Evolutionary conservation across 1,139 yeast genomes (phyloP), one percentile per base, ranked within the genome.

Genomic region (Arxiozyma slooffiae): DNA sequence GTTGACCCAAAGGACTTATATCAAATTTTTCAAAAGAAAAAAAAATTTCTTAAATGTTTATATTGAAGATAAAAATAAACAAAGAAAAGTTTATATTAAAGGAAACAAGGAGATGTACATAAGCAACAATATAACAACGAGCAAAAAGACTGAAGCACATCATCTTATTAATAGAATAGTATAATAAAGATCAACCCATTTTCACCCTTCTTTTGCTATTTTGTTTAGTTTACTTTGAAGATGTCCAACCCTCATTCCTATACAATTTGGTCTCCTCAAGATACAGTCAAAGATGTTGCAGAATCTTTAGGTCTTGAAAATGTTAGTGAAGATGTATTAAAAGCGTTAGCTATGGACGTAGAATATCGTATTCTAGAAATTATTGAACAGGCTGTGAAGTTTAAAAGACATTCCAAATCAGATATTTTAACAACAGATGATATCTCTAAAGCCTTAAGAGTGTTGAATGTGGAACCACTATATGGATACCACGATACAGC

Each of bases 261-360:
- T 67, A 87, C 97, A 1, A 76, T 92, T 55, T 92, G 98, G 98
- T 90, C 97, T 5, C 97, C 98, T 8, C 82, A 87, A 55, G 98
- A 94, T 65, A 94, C 98, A 0, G 96, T 94, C 21, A 85, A 85
- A 62, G 98, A 94, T 72, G 96, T 88, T 18, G 97, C 97, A 0
- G 98, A 92, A 62, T 79, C 89, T 3, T 73, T 92, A 21, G 98
- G 98, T 2, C 76, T 92, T 41, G 67, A 74, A 8, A 83, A 77
- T 54, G 71, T 92, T 45, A 87, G 89, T 22, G 97, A 92, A 54
- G 98, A 94, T 55, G 95, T 94, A 1, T 86, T 96, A 49, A 87
- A 88, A 62, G 88, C 94, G 56, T 73, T 94, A 54, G 98, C 99
- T 6, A 92, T 94, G 98, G 99, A 94, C 67, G 95, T 92, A 34